Conservation (phyloP, 2,329 filamentous ascomycete genomes). For the Diaporthe eres region DNA sequence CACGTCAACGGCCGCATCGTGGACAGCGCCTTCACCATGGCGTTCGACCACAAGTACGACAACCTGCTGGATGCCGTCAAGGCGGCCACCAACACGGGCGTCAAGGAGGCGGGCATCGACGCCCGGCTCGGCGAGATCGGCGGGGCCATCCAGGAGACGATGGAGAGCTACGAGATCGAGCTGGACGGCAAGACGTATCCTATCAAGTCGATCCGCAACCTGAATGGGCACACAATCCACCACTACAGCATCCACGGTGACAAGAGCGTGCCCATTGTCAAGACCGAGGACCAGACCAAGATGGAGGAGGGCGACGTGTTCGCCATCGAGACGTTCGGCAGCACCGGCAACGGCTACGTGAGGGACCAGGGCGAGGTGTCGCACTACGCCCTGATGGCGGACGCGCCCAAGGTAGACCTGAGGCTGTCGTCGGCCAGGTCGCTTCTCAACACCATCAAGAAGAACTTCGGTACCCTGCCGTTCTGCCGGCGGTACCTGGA, state of each 20-base stretch:
- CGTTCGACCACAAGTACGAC: constrained; percentile 82
- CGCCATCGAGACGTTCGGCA: constrained; percentile 96
- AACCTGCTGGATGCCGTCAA: constrained; percentile 80
- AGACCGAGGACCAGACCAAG: constrained; percentile 88
- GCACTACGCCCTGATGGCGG: constrained; percentile 83
- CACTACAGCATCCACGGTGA: constrained; percentile 92
- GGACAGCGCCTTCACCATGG: constrained; percentile 84
- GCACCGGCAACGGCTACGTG: constrained; percentile 90
- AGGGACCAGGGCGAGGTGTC: constrained; percentile 90
- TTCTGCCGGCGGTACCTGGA: constrained; percentile 94
- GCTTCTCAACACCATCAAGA: constrained; percentile 89
- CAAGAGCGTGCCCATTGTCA: constrained; percentile 95
- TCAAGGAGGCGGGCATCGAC: constrained; percentile 93
- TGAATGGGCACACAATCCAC: constrained; percentile 91
- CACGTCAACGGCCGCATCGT: constrained; percentile 86
- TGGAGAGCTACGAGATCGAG: constrained; percentile 94
- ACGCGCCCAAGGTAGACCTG: constrained; percentile 82
- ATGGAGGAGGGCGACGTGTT: constrained; percentile 98
- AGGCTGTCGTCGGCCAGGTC: constrained; percentile 87
- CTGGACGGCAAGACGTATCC: constrained; percentile 83
- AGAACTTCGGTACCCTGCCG: constrained; percentile 94
- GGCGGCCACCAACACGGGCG: constrained; percentile 86
- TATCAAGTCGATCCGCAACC: constrained; percentile 87
- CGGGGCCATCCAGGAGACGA: constrained; percentile 86
- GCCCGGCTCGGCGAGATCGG: constrained; percentile 90